phyloP scores from a whole-genome alignment of 208 protist species.

The Angomonas deanei region DNA sequence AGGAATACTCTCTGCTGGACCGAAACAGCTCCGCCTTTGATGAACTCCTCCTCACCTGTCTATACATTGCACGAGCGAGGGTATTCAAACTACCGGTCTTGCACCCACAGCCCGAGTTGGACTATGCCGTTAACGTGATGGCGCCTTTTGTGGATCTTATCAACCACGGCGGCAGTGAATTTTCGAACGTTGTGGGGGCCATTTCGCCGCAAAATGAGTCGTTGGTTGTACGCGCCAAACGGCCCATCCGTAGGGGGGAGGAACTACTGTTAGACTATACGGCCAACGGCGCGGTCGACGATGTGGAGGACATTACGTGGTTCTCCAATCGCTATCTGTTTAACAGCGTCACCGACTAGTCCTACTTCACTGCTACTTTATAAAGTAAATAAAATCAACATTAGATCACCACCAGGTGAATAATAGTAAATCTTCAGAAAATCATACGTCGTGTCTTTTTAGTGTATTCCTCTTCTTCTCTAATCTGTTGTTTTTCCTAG shows the following conservation, averaged over 20 bases:
- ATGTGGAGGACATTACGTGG: background rate
- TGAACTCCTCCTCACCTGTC: constrained; percentile 33
- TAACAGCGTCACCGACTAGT: too few relatives aligned
- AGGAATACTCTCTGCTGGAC: constrained; percentile 61
- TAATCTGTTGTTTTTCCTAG: background rate
- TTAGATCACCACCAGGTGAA: too few relatives aligned
- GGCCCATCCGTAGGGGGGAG: constrained; percentile 32
- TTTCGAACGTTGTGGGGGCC: constrained; percentile 38
- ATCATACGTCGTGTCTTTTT: background rate
- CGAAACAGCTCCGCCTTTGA: constrained; percentile 41
- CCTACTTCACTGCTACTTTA: background rate
- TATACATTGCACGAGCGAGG: constrained; percentile 71
- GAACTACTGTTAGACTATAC: constrained; percentile 74
- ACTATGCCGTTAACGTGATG: constrained; percentile 33
- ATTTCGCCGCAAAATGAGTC: constrained; percentile 21
- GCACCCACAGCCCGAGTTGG: background rate
- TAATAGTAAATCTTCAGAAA: background rate
- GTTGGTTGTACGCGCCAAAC: constrained; percentile 61
- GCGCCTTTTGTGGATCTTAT: constrained; percentile 59
- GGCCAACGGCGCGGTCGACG: background rate
- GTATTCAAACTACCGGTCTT: constrained; percentile 50
- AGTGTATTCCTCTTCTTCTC: constrained; percentile 3
- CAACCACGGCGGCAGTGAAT: constrained; percentile 34
- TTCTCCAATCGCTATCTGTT: background rate
- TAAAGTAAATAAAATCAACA: background rate